A percentile compares a stretch with the other conserved stretches of the same genome.
Evolutionary conservation across 495 filamentous ascomycete genomes (phyloP).

Genomic region (Podospora pseudopauciseta): DNA sequence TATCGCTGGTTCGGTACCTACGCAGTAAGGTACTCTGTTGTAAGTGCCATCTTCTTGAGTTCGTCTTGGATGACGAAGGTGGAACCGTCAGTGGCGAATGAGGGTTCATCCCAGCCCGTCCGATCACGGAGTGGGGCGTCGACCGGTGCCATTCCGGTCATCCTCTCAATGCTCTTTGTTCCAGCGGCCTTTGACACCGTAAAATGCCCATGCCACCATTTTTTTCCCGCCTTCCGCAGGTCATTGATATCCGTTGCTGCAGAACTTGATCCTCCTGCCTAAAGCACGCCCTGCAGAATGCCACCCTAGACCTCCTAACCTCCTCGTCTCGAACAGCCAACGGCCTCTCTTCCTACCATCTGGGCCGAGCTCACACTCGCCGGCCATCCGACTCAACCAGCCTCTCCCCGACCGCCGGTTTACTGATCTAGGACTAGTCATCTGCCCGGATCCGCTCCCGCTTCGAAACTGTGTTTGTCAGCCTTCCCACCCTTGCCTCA

Average conservation of each 20-base stretch:
- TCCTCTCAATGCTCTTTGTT: not conserved
- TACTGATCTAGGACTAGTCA: conserved; percentile 3
- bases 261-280: not conserved
- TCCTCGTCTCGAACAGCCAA: not conserved
- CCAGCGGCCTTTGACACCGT: not conserved
- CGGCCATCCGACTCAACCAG: not conserved
- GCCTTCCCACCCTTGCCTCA: conserved; percentile 2
- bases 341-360: not conserved
- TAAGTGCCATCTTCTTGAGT: not conserved
- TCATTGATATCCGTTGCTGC: not conserved
- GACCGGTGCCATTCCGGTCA: not conserved
- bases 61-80: not conserved
- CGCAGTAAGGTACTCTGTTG: not conserved
- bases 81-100: conserved; percentile 1
- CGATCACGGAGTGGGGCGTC: conserved; percentile 4
- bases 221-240: not conserved
- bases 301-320: not conserved
- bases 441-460: not conserved
- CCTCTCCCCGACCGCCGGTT: not conserved
- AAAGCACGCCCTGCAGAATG: not conserved
- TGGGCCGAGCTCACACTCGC: not conserved
- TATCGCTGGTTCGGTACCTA: not conserved
- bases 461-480: not conserved
- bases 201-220: not conserved
- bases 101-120: not conserved